Evolutionary conservation across 805 yeast genomes (phyloP), one percentile per base, ranked within the genome.

Genomic region (Nakazawaea wyomingensis): DNA sequence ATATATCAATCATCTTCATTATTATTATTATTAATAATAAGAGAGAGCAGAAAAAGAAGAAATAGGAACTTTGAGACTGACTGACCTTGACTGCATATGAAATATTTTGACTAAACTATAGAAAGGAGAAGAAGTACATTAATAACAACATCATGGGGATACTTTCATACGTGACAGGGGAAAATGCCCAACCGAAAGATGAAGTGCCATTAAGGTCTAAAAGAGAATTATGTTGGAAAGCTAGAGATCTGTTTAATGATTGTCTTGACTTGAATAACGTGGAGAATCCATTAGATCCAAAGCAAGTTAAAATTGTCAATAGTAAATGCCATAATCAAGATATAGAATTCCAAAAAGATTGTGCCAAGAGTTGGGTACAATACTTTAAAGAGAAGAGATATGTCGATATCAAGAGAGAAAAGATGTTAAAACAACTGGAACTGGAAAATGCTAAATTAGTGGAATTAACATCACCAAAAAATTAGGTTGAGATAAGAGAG

Each of bases 311-410:
- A 5, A 61, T 62, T 24, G 78, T 87, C 33, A 71, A 74, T 41
- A 54, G 64, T 18, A 63, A 72, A 38, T 90, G 98, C 62, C 72
- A 78, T 0, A 44, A 48, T 2, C 71, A 80, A 55, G 77, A 79
- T 49, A 55, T 59, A n/a, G 71, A 69, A 31, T 88, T 86, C 51
- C 78, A 84, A 46, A 60, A 69, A n/a, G 78, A 80, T 51, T 90
- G 98, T 62, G 88, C 86, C 8, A 78, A 80, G 11, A 78, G 89
- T 42, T 90, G 98, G 98, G 88, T 78, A 48, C 72, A 82, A 47
- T 89, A 90, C 60, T 90, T 91, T 69, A 91, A 89, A 58, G 91
- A 88, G 61, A 90, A 89, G 61, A 76, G 96, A 53, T 83, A 80
- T 31, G 82, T 79, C 46, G 96, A 88, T 52, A 65, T 78, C 48